phyloP scores from a whole-genome alignment of 2,329 filamentous ascomycete species.

The Sporothrix dimorphospora region DNA sequence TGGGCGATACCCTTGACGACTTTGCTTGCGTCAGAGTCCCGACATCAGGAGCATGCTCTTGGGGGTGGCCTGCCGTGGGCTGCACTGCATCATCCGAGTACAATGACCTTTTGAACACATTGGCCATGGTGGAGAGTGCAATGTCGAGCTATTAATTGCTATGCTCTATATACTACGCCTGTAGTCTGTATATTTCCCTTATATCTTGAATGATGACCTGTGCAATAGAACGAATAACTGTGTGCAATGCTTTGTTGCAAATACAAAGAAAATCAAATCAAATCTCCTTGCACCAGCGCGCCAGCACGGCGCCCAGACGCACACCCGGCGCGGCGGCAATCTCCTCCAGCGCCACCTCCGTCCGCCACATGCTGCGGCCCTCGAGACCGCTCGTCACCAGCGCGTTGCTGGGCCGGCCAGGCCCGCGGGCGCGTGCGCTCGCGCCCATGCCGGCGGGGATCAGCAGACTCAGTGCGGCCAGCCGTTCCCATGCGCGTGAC shows the following conservation, averaged over 20 bases:
- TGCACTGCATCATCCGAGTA: too few species aligned
- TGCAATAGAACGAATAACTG: too few species aligned
- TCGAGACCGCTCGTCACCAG: constrained; percentile 53
- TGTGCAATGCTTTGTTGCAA: too few species aligned
- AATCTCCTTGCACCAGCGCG: constrained; percentile 78
- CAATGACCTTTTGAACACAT: too few species aligned
- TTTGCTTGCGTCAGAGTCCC: neutral
- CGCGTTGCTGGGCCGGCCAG: constrained; percentile 37
- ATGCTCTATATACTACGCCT: too few species aligned
- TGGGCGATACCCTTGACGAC: too few species aligned
- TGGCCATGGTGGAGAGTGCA: neutral
- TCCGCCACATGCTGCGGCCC: constrained; percentile 68
- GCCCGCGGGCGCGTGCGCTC: constrained; percentile 37
- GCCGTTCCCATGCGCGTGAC: constrained; percentile 72
- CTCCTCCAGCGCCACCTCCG: constrained; percentile 78
- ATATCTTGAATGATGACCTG: too few species aligned
- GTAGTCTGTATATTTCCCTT: too few species aligned
- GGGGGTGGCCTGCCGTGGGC: neutral
- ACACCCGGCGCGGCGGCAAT: constrained; percentile 61
- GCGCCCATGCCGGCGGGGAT: constrained; percentile 66
- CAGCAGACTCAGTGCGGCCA: constrained; percentile 69
- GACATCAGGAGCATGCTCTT: neutral
- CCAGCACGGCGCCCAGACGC: constrained; percentile 61
- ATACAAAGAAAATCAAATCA: too few species aligned
- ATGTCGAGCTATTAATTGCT: neutral